Evolutionary conservation across 495 filamentous ascomycete species (phyloP), one percentile per base, ranked within the genome.

Genomic region (Podospora pseudocomata): DNA sequence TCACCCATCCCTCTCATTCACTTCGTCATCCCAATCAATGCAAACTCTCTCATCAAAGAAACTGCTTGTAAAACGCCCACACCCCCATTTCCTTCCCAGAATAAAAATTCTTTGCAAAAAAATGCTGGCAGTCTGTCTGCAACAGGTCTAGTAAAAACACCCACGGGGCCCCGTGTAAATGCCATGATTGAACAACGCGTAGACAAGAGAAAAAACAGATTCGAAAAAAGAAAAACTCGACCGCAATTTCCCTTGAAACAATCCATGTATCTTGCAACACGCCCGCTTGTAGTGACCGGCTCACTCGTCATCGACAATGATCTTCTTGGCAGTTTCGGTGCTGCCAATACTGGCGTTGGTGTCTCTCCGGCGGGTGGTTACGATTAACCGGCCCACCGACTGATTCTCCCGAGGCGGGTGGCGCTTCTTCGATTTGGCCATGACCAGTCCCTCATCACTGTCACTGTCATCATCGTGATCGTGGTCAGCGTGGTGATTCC

Each of bases 311-410:
- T 79, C 75, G 15, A 80, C 75, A 54, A 74, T n/a, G 23, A 87
- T 63, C 74, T 85, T 86, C 76, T 86, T 86, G 53, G 85, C 85
- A 58, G 85, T 87, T 53, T 86, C 85, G 4, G 83, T 85, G 69
- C 84, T 86, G 58, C 80, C 80, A 18, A 84, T 80, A 57, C 82
- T 85, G 2, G 80, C 81, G 67, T 85, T 84, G 0, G 84, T 86
- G 67, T 82, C 80, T 39, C 84, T 78, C 39, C 85, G 74, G 66
- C 75, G 76, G 20, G 79, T 67, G 57, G 67, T 73, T 60, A 77
- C 74, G 13, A 78, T 30, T 30, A 78, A 70, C 53, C 71, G 76
- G 53, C 77, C 73, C 27, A 78, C 66, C 19, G 76, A 75, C 59
- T 70, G 76, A 3, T 67, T 60, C 61, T 74, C 73, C 28, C 72